Base-by-base conservation (phyloP, 179 eudicot species). In the Amaranthus tricolor region DNA sequence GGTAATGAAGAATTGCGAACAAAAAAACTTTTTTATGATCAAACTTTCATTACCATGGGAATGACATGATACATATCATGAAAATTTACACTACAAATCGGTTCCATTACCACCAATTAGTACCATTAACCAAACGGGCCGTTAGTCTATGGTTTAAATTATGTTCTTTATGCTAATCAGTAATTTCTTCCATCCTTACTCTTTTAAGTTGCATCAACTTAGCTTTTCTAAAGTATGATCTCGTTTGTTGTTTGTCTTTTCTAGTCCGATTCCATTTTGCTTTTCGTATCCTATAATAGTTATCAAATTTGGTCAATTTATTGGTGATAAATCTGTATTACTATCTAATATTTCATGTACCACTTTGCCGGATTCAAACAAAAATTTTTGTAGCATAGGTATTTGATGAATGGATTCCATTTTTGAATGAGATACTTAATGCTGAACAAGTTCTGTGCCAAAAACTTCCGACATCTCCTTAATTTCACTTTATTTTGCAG, bases 401-500 rank as follows among this genome's bases (percentile, higher is more conserved):
- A 5, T 13, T 7, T 12, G 49, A 62, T 66, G 51, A 52, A 57
- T 4, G 54, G 19, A 54, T 66, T 65, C 20, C 57, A 20, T 52
- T 61, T 61, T 45, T 47, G 11, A 21, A 52, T 17, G 62, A 1
- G 7, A 55, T 8, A 13, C 16, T 47, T 19, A 24, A 8, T 59
- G 54, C 16, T 13, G 17, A 57, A 44, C 44, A 57, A 49, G 43
- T 70, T 49, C 17, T 14, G 55, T 50, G 60, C 67, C 6, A 3
- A 13, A 20, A 6, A 16, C 58, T 20, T 71, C 43, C 6, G n/a
- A 17, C 49, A 24, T 76, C 6, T 55, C 49, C 21, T 78, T 31
- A 6, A 66, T 13, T 21, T 75, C 17, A 19, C 74, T 75, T 57
- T 54, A 45, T 81, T 72, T 63, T 85, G 58, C 79, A 95, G 97